Conservation (phyloP, 2,329 filamentous ascomycete genomes). For the Fusarium sublunatum region DNA sequence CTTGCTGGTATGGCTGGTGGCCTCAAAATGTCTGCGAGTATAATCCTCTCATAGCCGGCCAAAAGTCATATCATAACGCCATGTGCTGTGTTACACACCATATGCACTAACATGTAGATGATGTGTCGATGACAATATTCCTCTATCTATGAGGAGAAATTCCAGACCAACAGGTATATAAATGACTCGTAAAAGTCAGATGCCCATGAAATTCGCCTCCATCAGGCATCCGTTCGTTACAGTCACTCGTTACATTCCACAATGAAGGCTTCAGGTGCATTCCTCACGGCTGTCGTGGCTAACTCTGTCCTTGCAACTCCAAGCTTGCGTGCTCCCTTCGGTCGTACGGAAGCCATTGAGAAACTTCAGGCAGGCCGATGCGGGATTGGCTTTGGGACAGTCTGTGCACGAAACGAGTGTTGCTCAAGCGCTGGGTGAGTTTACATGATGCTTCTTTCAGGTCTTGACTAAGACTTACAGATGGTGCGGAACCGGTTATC, state of each 20-base stretch:
- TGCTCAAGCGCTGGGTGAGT: conserved; percentile 58
- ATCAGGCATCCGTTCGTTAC: conserved; percentile 37
- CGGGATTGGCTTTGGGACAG: conserved; percentile 51
- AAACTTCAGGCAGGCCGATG: conserved; percentile 55
- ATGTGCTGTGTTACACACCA: neutral
- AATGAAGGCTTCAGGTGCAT: conserved; percentile 29
- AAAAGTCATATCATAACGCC: neutral
- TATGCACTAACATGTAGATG: neutral
- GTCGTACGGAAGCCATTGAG: conserved; percentile 3
- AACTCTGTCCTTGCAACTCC: conserved; percentile 2
- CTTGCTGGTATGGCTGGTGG: neutral
- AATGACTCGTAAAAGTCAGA: neutral
- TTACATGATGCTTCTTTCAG: fast-evolving
- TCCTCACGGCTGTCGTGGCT: conserved; percentile 17
- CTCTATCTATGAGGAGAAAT: neutral
- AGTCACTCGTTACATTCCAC: conserved; percentile 34
- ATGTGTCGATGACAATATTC: neutral
- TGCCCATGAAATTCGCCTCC: neutral
- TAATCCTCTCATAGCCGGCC: conserved; percentile 4
- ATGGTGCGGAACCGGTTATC: conserved; percentile 65
- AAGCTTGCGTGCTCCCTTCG: neutral
- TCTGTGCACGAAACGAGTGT: conserved; percentile 52
- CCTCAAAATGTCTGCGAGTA: conserved; percentile 1
- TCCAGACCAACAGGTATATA: conserved; percentile 14
- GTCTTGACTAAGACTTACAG: conserved; percentile 45